phyloP scores from a whole-genome alignment of 2,329 filamentous ascomycete genomes.

The Botryotinia convoluta region DNA sequence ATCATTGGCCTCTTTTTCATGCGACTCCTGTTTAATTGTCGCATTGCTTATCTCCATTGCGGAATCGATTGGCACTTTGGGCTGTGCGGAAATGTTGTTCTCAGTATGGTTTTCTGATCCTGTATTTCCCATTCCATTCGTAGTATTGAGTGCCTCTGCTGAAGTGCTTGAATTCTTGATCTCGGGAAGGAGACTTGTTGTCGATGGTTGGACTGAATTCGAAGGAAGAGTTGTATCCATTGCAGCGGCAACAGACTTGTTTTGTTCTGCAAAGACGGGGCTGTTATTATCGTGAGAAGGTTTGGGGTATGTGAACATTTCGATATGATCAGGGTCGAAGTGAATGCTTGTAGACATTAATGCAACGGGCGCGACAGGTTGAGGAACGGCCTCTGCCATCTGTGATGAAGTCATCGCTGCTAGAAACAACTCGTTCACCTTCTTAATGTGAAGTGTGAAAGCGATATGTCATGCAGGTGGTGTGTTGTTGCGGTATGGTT shows the following conservation, averaged over 20 bases:
- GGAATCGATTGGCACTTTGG: neutral
- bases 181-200: neutral
- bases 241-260: neutral
- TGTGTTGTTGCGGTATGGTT: neutral
- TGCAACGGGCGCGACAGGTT: conserved; percentile 17
- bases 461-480: neutral
- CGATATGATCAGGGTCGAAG: neutral
- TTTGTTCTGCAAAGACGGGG: neutral
- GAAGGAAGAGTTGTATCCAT: neutral
- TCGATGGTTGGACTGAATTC: neutral
- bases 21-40: neutral
- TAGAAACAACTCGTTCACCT: conserved; percentile 39
- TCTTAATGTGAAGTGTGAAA: conserved; percentile 1
- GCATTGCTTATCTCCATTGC: neutral
- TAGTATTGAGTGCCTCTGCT: neutral
- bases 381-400: conserved; percentile 20
- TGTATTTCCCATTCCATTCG: neutral
- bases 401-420: conserved; percentile 41
- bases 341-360: conserved; percentile 14
- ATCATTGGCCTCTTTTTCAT: neutral
- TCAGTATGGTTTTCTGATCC: neutral
- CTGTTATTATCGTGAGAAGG: neutral
- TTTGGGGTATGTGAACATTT: neutral
- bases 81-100: neutral
- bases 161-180: neutral